phyloP scores from a whole-genome alignment of 345 rosid genomes.

The Rhizophora mangle region DNA sequence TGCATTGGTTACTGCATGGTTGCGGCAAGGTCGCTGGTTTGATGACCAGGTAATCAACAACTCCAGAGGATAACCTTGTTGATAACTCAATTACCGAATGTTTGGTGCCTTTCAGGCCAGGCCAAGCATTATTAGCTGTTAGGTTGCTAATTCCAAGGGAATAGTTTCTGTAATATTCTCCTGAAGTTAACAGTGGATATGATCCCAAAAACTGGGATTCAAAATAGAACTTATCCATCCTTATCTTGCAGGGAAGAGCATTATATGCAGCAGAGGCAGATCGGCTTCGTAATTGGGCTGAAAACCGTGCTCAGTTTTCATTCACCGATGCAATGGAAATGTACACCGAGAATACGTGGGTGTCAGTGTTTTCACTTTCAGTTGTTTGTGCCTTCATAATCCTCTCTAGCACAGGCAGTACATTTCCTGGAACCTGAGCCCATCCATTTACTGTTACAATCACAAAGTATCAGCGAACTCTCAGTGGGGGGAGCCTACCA shows the following conservation, averaged over 20 bases:
- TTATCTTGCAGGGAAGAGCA: slow-evolving; percentile 63
- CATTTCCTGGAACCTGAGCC: slow-evolving; percentile 58
- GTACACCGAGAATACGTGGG: slow-evolving; percentile 89
- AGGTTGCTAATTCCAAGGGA: too few species aligned
- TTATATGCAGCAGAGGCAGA: slow-evolving; percentile 93
- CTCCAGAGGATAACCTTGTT: neutral
- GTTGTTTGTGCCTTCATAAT: slow-evolving; percentile 94
- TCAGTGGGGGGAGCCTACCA: neutral
- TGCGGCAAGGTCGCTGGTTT: slow-evolving; percentile 90
- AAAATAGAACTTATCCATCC: neutral
- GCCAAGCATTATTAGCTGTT: too few species aligned
- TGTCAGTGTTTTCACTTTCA: slow-evolving; percentile 91
- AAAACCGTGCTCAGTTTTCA: slow-evolving; percentile 75
- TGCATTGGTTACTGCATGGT: slow-evolving; percentile 88
- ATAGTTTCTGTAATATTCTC: too few species aligned
- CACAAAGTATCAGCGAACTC: neutral
- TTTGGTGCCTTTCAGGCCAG: neutral
- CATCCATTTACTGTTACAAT: neutral
- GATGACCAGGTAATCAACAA: slow-evolving; percentile 69
- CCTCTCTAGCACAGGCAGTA: slow-evolving; percentile 56
- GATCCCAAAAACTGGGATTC: too few species aligned
- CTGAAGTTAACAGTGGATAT: too few species aligned
- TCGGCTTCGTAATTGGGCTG: slow-evolving; percentile 88
- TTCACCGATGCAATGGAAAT: slow-evolving; percentile 94
- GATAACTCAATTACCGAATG: neutral